A percentile compares a stretch with the other conserved stretches of the same genome.
phyloP scores from a whole-genome alignment of 441 rosid species.

The Capsella rubella region DNA sequence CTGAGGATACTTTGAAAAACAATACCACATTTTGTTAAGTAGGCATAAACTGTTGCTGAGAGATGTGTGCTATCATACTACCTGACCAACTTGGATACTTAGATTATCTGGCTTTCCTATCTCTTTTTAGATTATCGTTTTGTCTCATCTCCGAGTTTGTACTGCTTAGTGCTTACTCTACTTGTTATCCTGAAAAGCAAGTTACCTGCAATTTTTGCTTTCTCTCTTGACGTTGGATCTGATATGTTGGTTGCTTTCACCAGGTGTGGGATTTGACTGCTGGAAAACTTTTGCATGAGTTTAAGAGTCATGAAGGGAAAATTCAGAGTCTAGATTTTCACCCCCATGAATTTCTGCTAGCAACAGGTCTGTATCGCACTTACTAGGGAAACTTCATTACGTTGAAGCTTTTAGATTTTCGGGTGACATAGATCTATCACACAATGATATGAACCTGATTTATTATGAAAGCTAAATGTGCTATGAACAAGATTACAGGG shows the following conservation, averaged over 20 bases:
- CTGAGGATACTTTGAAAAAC: constrained; percentile 4
- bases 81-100: constrained; percentile 13
- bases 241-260: constrained; percentile 27
- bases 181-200: constrained; percentile 10
- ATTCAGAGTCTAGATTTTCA: constrained; percentile 96
- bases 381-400: constrained; percentile 27
- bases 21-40: neutral
- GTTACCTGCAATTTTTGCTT: neutral
- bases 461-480: constrained; percentile 7
- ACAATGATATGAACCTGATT: constrained; percentile 10
- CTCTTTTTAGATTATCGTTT: neutral
- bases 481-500: constrained; percentile 11
- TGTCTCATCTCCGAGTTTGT: constrained; percentile 26
- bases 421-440: constrained; percentile 7
- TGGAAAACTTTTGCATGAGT: constrained; percentile 97
- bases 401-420: constrained; percentile 1
- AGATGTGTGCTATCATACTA: constrained; percentile 20
- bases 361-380: constrained; percentile 73
- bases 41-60: constrained; percentile 14
- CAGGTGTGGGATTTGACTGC: constrained; percentile 99
- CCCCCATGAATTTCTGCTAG: constrained; percentile 95
- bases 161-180: constrained; percentile 21
- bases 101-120: constrained; percentile 4
- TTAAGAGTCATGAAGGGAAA: constrained; percentile 93
- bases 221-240: constrained; percentile 14